Percentiles rank a stretch among this genome's conserved stretches.
phyloP scores from a whole-genome alignment of 306 rosid species.

The Malus domestica region ASM211411v1 NC_041803.1:5185501-5186000 shows the following conservation, averaged over 20 bases:
- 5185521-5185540: conserved; percentile 46
- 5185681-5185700: conserved; percentile 41
- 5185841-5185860: conserved; percentile 66
- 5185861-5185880: conserved; percentile 52
- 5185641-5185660: conserved; percentile 70
- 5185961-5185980: background rate
- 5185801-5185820: conserved; percentile 66
- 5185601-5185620: conserved; percentile 49
- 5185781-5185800: conserved; percentile 66
- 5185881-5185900: conserved; percentile 37
- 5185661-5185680: conserved; percentile 72
- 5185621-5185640: conserved; percentile 61
- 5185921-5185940: conserved; percentile 23
- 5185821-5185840: conserved; percentile 49
- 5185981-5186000: conserved; percentile 30
- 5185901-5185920: conserved; percentile 1
- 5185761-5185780: conserved; percentile 31
- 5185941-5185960: conserved; percentile 36
- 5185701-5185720: conserved; percentile 57
- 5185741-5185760: conserved; percentile 26
- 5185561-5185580: conserved; percentile 34
- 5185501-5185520: conserved; percentile 51
- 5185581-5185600: conserved; percentile 41
- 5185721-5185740: conserved; percentile 48
- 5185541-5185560: conserved; percentile 31